Evolutionary conservation across 805 yeast genomes (phyloP).

Genomic region (Ogataea nonfermentans): DNA sequence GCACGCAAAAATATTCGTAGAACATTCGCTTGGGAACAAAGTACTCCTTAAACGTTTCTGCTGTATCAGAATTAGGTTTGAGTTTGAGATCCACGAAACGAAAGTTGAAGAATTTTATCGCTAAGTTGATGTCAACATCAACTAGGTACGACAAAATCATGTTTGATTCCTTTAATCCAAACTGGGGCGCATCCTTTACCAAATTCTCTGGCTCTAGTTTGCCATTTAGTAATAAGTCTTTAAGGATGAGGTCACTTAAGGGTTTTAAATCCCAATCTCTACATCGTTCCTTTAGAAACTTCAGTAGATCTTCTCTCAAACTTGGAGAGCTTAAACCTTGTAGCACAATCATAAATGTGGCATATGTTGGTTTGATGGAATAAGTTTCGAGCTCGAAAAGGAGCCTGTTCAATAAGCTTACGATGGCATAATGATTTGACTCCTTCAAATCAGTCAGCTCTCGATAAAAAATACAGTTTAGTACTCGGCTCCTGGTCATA

Average conservation of each 20-base stretch:
- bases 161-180: slow-evolving; percentile 4
- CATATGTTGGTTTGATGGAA: slow-evolving; percentile 8
- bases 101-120: slow-evolving; percentile 10
- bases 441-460: slow-evolving; percentile 1
- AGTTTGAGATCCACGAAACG: background rate
- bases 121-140: slow-evolving; percentile 3
- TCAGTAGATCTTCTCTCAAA: slow-evolving; percentile 6
- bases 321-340: slow-evolving; percentile 3
- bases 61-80: slow-evolving; percentile 7
- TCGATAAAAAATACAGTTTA: slow-evolving; percentile 1
- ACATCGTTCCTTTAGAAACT: background rate
- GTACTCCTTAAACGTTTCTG: slow-evolving; percentile 5
- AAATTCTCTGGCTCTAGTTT: slow-evolving; percentile 1
- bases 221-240: slow-evolving; percentile 5
- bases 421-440: background rate
- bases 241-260: slow-evolving; percentile 3
- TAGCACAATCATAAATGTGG: slow-evolving; percentile 14
- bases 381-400: background rate
- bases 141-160: slow-evolving; percentile 10
- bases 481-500: background rate
- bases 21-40: slow-evolving; percentile 4
- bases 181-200: slow-evolving; percentile 1
- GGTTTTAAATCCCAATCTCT: slow-evolving; percentile 2
- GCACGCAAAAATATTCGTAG: slow-evolving; percentile 6
- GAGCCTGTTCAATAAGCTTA: background rate